phyloP scores from a whole-genome alignment of 495 filamentous ascomycete genomes.

The Monascus purpureus region DNA sequence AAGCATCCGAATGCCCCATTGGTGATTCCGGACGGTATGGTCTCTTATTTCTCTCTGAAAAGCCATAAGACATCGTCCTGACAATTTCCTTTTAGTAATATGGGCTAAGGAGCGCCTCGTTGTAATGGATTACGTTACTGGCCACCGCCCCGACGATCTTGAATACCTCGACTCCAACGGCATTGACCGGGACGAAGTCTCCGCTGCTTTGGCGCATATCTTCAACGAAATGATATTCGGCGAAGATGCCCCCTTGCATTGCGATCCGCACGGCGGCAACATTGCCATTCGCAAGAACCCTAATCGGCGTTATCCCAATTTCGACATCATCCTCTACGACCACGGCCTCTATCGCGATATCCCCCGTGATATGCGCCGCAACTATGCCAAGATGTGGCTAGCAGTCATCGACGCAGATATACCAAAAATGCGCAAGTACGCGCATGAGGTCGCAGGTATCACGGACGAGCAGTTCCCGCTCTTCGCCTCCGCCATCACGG shows the following conservation, averaged over 20 bases:
- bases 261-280: slow-evolving; percentile 96
- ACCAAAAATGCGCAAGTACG: slow-evolving; percentile 71
- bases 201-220: slow-evolving; percentile 75
- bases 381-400: slow-evolving; percentile 96
- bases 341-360: slow-evolving; percentile 96
- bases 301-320: slow-evolving; percentile 51
- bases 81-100: slow-evolving; percentile 37
- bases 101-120: slow-evolving; percentile 84
- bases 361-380: slow-evolving; percentile 57
- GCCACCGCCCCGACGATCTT: slow-evolving; percentile 79
- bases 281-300: slow-evolving; percentile 75
- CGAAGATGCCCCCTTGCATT: slow-evolving; percentile 76
- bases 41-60: too few species aligned
- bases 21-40: slow-evolving; percentile 63
- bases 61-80: too few species aligned
- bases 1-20: slow-evolving; percentile 56
- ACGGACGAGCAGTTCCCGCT: slow-evolving; percentile 87
- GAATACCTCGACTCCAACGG: slow-evolving; percentile 68
- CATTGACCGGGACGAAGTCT: slow-evolving; percentile 93
- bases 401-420: slow-evolving; percentile 85
- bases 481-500: slow-evolving; percentile 94
- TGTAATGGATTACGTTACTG: slow-evolving; percentile 90
- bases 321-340: slow-evolving; percentile 96
- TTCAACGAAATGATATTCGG: slow-evolving; percentile 99
- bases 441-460: slow-evolving; percentile 76